These are phyloP conservation scores for Hypoxylon fragiforme DNA, from an alignment of 495 filamentous ascomycete genomes.

Conservation along the genomic window DNA sequence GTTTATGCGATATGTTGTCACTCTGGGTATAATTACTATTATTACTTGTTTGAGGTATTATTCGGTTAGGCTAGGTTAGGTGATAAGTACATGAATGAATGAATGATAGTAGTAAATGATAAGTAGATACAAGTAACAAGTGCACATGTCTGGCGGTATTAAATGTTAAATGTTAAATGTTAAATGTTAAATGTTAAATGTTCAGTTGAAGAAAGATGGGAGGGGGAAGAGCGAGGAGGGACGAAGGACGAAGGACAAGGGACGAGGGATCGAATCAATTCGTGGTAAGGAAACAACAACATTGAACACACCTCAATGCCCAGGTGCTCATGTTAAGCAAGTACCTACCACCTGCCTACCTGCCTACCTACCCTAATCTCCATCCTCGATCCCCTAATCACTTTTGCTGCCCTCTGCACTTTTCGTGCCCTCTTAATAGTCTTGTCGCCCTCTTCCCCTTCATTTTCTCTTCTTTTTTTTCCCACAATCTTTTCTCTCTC, in stretches of 20 bases:
- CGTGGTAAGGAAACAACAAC: slow-evolving; percentile 20
- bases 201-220: background rate
- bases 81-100: background rate
- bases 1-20: slow-evolving; percentile 31
- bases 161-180: no score
- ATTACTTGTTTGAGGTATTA: slow-evolving; percentile 22
- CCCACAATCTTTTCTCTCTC: slow-evolving; percentile 7
- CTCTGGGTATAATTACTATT: slow-evolving; percentile 26
- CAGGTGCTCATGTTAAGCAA: no score
- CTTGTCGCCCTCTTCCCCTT: slow-evolving; percentile 14
- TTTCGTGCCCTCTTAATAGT: slow-evolving; percentile 26
- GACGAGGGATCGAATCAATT: slow-evolving; percentile 26
- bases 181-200: no score
- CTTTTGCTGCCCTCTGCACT: slow-evolving; percentile 25
- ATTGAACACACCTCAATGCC: slow-evolving; percentile 1
- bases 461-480: background rate
- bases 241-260: background rate
- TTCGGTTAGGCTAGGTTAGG: slow-evolving; percentile 19
- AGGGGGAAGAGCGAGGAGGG: background rate
- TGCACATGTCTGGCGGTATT: no score
- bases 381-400: slow-evolving; percentile 23
- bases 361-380: slow-evolving; percentile 18
- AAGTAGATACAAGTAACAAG: no score
- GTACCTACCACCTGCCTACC: no score
- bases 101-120: background rate